These are phyloP conservation scores for Aphanomyces astaci DNA, from an alignment of 352 stramenopile genomes.

Conservation along the genomic window DNA sequence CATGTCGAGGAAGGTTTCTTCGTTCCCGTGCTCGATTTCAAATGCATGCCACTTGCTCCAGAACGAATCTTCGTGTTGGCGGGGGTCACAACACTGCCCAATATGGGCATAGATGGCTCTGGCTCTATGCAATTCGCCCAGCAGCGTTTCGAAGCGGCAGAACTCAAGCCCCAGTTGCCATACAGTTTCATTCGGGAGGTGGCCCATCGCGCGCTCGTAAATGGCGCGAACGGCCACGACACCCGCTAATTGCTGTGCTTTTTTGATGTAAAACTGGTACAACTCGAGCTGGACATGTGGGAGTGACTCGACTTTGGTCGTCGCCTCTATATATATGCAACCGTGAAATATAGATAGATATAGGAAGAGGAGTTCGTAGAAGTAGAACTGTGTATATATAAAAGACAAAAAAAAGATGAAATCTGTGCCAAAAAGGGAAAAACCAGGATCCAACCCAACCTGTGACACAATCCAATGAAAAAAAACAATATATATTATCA, in stretches of 20 bases:
- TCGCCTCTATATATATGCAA: conserved; percentile 64
- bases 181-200: conserved; percentile 88
- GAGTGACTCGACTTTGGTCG: conserved; percentile 61
- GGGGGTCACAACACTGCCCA: conserved; percentile 96
- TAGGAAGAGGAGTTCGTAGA: no score
- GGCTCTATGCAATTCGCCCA: conserved; percentile 96
- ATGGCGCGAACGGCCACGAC: conserved; percentile 94
- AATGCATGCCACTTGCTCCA: conserved; percentile 96
- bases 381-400: no score
- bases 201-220: conserved; percentile 93
- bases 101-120: conserved; percentile 93
- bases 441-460: no score
- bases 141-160: conserved; percentile 91
- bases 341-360: no score
- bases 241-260: conserved; percentile 94
- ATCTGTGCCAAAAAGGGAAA: no score
- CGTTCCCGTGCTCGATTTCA: conserved; percentile 92
- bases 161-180: conserved; percentile 94
- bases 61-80: conserved; percentile 88
- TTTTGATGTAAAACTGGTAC: conserved; percentile 92
- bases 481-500: no score
- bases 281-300: conserved; percentile 86
- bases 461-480: no score
- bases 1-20: conserved; percentile 99
- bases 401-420: no score